These are phyloP conservation scores for Digitaria exilis DNA, from an alignment of 202 grass and related monocot species.

Conservation along the genomic window DNA sequence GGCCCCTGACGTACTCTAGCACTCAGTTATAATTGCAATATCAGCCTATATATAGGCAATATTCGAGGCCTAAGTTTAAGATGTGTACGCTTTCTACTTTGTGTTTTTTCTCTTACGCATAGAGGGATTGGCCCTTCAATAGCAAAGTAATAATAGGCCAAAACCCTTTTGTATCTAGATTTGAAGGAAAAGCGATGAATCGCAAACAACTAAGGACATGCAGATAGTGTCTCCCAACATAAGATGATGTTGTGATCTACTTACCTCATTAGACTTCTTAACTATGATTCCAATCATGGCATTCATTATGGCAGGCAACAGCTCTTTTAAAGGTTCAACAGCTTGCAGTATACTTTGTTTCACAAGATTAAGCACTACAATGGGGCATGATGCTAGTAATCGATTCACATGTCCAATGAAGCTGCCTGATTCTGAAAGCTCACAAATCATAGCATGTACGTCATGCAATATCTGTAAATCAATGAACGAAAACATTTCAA, in stretches of 20 bases:
- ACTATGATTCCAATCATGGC: slow-evolving; percentile 85
- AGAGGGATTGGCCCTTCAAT: neutral
- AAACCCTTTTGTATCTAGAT: neutral
- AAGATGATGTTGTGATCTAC: slow-evolving; percentile 6
- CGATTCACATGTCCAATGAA: slow-evolving; percentile 65
- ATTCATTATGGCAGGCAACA: slow-evolving; percentile 83
- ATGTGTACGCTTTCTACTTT: neutral
- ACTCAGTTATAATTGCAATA: too few species aligned
- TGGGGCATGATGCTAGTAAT: slow-evolving; percentile 70
- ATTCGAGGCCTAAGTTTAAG: slow-evolving; percentile 11
- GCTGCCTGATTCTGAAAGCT: slow-evolving; percentile 76
- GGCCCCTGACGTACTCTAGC: too few species aligned
- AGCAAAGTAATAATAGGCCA: neutral
- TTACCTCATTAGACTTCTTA: slow-evolving; percentile 93
- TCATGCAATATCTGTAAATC: slow-evolving; percentile 88
- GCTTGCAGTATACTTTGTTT: slow-evolving; percentile 91
- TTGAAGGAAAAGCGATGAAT: neutral
- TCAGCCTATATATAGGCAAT: slow-evolving; percentile 1
- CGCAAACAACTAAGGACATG: slow-evolving; percentile 14
- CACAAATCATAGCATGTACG: slow-evolving; percentile 53
- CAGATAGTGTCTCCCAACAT: slow-evolving; percentile 10
- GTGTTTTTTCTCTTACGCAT: neutral
- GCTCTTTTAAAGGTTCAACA: slow-evolving; percentile 63
- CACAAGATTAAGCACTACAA: slow-evolving; percentile 76
- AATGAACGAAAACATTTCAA: slow-evolving; percentile 11